These are phyloP conservation scores for Hylodesmum podocarpum DNA, from an alignment of 306 rosid genomes.

Conservation along the genomic window DNA sequence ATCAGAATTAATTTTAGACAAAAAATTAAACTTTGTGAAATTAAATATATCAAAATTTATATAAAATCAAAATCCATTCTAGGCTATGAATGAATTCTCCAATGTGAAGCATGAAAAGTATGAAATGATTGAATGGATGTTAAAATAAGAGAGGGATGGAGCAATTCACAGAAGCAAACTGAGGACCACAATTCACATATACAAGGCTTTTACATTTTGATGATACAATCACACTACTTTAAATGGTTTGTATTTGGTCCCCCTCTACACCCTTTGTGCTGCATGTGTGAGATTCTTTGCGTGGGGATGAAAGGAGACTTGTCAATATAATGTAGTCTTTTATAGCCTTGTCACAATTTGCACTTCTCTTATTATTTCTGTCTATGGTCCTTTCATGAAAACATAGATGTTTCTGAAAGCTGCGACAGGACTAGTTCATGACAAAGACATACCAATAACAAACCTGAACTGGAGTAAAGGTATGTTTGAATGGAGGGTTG, in stretches of 20 bases:
- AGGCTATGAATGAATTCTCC: too few relatives aligned
- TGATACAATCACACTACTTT: constrained; percentile 32
- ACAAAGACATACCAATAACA: constrained; percentile 8
- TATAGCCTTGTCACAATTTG: constrained; percentile 30
- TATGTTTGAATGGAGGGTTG: neutral
- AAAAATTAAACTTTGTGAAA: too few relatives aligned
- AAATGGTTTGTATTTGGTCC: constrained; percentile 39
- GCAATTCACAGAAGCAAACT: constrained; percentile 20
- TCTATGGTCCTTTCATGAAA: constrained; percentile 24
- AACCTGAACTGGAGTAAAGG: neutral
- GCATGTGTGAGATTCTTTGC: constrained; percentile 24
- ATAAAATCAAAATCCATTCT: too few relatives aligned
- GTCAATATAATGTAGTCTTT: constrained; percentile 22
- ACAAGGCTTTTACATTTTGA: constrained; percentile 25
- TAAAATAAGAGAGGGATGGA: neutral
- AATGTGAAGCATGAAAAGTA: too few relatives aligned
- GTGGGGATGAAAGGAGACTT: constrained; percentile 9
- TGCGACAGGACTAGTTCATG: constrained; percentile 19
- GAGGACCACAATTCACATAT: constrained; percentile 22
- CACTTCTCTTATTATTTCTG: constrained; percentile 15
- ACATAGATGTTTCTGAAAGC: constrained; percentile 27
- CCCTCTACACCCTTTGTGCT: constrained; percentile 27
- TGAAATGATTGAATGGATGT: constrained; percentile 12
- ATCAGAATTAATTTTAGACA: too few relatives aligned
- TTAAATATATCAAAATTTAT: too few relatives aligned